Evolutionary conservation across 192 early-diverging fungal species (phyloP).

Genomic region (Backusella parvicylindrica): DNA sequence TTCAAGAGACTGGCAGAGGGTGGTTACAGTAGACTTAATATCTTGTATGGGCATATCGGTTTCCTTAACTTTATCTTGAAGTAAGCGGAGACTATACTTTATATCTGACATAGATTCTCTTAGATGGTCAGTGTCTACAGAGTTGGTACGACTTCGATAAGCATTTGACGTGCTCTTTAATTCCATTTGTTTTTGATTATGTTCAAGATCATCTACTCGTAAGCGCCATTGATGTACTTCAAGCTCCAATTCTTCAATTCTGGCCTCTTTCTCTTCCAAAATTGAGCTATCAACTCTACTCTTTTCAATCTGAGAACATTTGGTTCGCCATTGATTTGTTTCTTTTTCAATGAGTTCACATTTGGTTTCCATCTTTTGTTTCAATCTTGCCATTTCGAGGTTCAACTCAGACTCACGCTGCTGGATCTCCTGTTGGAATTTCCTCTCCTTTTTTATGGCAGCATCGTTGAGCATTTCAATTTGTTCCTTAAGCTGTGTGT

Average conservation of each 20-base stretch:
- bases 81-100: slow-evolving; percentile 14
- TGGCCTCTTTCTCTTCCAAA: slow-evolving; percentile 4
- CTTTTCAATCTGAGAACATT: slow-evolving; percentile 16
- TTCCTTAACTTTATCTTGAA: slow-evolving; percentile 14
- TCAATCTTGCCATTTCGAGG: slow-evolving; percentile 23
- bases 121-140: not conserved
- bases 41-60: slow-evolving; percentile 10
- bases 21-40: slow-evolving; percentile 11
- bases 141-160: not conserved
- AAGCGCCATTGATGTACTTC: slow-evolving; percentile 8
- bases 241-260: slow-evolving; percentile 6
- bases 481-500: slow-evolving; percentile 6
- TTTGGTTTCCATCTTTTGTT: slow-evolving; percentile 16
- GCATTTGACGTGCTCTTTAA: not conserved
- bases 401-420: not conserved
- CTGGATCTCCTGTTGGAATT: not conserved
- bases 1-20: slow-evolving; percentile 8
- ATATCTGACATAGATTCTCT: slow-evolving; percentile 13
- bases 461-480: slow-evolving; percentile 12
- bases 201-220: slow-evolving; percentile 10
- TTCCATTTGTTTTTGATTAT: slow-evolving; percentile 5
- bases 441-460: not conserved
- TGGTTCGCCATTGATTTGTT: slow-evolving; percentile 8
- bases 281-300: not conserved
- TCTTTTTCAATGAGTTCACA: slow-evolving; percentile 23